phyloP scores from a whole-genome alignment of 495 filamentous ascomycete species.

The Zalerion maritima region DNA sequence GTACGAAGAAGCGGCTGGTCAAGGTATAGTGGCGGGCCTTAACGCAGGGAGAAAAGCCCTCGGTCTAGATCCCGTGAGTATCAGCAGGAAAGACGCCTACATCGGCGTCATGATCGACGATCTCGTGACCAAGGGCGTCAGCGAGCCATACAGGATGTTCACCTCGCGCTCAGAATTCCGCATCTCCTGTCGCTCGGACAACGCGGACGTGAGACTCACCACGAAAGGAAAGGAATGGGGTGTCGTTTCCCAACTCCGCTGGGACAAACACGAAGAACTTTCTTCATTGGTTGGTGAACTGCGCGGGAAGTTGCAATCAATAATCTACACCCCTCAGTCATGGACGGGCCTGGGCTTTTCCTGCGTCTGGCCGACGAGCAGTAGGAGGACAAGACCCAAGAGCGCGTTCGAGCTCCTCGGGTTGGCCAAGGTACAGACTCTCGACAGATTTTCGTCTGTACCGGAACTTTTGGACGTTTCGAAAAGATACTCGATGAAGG shows the following conservation, averaged over 20 bases:
- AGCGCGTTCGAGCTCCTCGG: conserved; percentile 66
- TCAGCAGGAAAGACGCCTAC: conserved; percentile 80
- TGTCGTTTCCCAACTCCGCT: conserved; percentile 64
- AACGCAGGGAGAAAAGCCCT: conserved; percentile 77
- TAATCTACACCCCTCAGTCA: conserved; percentile 34
- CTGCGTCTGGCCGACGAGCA: conserved; percentile 44
- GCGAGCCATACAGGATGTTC: conserved; percentile 98
- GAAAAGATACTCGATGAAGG: conserved; percentile 34
- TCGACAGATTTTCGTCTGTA: conserved; percentile 36
- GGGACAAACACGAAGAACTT: conserved; percentile 54
- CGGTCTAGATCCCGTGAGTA: conserved; percentile 42
- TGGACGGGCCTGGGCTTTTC: conserved; percentile 61
- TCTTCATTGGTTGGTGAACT: too few relatives aligned
- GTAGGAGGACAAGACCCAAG: too few relatives aligned
- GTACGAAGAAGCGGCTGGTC: conserved; percentile 92
- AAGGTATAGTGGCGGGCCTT: conserved; percentile 83
- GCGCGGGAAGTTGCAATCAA: conserved; percentile 38
- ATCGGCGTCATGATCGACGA: conserved; percentile 99
- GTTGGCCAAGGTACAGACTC: conserved; percentile 38
- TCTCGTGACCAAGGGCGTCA: conserved; percentile 91
- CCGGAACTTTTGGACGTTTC: too few relatives aligned
- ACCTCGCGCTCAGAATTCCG: conserved; percentile 92
- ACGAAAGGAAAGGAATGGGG: conserved; percentile 60
- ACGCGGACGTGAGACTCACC: conserved; percentile 82
- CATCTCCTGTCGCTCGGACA: conserved; percentile 80